These are phyloP conservation scores for Prunella vulgaris DNA, from an alignment of 257 asterid genomes.

Conservation along the genomic window DNA sequence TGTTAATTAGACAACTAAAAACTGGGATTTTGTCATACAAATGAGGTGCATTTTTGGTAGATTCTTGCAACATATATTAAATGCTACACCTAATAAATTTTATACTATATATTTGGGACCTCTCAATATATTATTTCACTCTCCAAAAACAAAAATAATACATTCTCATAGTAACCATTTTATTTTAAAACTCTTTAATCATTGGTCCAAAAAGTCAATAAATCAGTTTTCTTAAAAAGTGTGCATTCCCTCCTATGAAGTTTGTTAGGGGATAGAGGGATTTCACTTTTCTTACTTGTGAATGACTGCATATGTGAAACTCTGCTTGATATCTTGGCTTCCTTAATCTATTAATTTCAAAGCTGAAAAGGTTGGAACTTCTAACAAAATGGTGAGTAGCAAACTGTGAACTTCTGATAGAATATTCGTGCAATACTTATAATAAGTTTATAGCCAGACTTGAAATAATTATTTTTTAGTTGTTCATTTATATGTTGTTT, in stretches of 20 bases:
- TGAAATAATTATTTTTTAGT: not conserved
- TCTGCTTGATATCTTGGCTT: not conserved
- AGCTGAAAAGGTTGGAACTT: not conserved
- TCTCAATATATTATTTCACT: too few relatives aligned
- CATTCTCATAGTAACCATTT: too few relatives aligned
- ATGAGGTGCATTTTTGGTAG: not conserved
- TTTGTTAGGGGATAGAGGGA: too few relatives aligned
- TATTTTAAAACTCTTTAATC: too few relatives aligned
- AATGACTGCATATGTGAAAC: slow-evolving; percentile 9
- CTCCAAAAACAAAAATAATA: too few relatives aligned
- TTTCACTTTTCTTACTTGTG: not conserved
- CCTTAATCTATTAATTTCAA: not conserved
- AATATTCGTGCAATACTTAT: slow-evolving; percentile 1
- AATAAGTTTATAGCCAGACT: slow-evolving; percentile 7
- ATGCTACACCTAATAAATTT: too few relatives aligned
- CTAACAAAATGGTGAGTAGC: not conserved
- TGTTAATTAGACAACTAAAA: not conserved
- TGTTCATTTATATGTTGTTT: not conserved
- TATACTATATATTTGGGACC: too few relatives aligned
- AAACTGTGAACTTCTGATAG: too few relatives aligned
- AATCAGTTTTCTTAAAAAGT: too few relatives aligned
- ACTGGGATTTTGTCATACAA: not conserved
- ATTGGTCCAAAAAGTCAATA: too few relatives aligned
- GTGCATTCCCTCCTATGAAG: too few relatives aligned
- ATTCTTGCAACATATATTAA: slow-evolving; percentile 9